phyloP scores from a whole-genome alignment of 2,329 filamentous ascomycete genomes.

The Monilinia fructicola region DNA sequence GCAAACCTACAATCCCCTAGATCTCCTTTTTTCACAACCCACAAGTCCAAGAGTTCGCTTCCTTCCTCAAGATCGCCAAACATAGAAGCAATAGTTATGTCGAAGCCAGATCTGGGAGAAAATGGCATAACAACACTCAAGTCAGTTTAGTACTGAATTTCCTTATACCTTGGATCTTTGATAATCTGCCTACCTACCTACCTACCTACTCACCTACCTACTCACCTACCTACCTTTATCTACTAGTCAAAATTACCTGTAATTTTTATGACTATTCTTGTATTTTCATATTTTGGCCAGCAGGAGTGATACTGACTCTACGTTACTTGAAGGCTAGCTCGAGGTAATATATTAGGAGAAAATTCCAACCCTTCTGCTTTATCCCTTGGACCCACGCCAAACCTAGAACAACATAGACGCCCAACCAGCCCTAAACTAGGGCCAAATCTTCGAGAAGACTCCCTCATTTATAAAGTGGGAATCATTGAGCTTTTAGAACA shows the following conservation, averaged over 20 bases:
- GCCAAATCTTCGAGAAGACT: constrained; percentile 47
- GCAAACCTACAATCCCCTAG: constrained; percentile 37
- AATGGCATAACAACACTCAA: constrained; percentile 53
- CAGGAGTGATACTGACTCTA: constrained; percentile 3
- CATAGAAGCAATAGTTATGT: constrained; percentile 24
- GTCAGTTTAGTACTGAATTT: constrained; percentile 46
- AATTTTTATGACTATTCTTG: not conserved
- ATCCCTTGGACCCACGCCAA: not conserved
- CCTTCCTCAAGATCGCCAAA: constrained; percentile 43
- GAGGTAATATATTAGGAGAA: constrained; percentile 42
- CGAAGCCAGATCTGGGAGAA: constrained; percentile 28
- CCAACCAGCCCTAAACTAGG: not conserved
- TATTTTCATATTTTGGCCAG: not conserved
- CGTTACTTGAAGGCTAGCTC: constrained; percentile 8
- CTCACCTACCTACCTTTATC: too few species aligned
- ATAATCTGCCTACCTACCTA: not conserved
- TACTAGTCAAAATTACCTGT: too few species aligned
- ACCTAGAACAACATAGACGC: not conserved
- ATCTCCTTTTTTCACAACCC: constrained; percentile 55
- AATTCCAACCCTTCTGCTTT: constrained; percentile 50
- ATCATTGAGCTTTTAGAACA: constrained; percentile 73
- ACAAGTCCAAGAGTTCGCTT: constrained; percentile 45
- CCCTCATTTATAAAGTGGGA: constrained; percentile 63
- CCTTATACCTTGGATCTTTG: not conserved
- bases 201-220: too few species aligned